These are phyloP conservation scores for Paraurostyla sp. DNA, from an alignment of 73 alveolate species.

Conservation along the genomic window DNA sequence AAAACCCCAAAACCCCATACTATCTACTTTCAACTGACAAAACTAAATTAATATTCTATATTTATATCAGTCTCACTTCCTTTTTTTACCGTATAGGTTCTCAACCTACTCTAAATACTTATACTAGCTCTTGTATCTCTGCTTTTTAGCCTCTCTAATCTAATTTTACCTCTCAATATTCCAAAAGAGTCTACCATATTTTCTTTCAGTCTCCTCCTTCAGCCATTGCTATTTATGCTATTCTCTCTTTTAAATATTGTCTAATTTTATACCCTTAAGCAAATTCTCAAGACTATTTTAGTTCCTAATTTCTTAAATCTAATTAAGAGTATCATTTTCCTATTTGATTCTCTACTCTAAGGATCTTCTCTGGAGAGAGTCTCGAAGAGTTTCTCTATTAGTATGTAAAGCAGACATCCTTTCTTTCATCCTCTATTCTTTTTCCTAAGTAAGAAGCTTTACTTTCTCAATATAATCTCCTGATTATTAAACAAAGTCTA, in stretches of 20 bases:
- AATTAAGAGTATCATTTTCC: not conserved
- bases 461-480: not conserved
- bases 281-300: not conserved
- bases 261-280: not conserved
- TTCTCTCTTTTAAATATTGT: not conserved
- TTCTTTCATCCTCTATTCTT: not conserved
- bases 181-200: conserved; percentile 12
- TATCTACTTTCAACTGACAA: too few relatives aligned
- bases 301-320: not conserved
- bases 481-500: too few relatives aligned
- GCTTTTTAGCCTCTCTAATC: not conserved
- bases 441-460: not conserved
- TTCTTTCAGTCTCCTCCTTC: conserved; percentile 10
- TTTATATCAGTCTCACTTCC: too few relatives aligned
- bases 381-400: not conserved
- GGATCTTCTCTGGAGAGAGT: not conserved
- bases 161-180: not conserved
- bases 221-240: not conserved
- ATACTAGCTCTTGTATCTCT: not conserved
- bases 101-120: not conserved
- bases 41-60: too few relatives aligned
- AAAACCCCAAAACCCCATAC: too few relatives aligned
- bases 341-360: not conserved
- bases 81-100: not conserved
- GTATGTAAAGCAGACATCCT: not conserved